Evolutionary conservation across 352 stramenopile species (phyloP), one percentile per base, ranked within the genome.

Genomic region (Thalassiosira mediterranea): DNA sequence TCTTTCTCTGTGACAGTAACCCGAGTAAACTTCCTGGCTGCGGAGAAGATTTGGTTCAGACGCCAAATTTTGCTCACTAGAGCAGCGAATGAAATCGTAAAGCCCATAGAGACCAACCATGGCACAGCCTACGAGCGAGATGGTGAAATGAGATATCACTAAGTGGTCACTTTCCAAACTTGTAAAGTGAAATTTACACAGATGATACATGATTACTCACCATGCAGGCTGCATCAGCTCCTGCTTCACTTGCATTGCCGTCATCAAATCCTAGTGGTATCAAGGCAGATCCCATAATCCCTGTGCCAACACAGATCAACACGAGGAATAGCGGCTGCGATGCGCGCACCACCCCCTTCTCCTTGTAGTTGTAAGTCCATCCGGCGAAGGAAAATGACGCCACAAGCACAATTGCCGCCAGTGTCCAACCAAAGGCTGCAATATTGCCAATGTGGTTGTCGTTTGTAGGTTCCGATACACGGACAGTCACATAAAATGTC

Each of bases 51-150:
- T n/a, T 23, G 34, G 38, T 85, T 81, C 19, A 85, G 34, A 17
- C 76, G 25, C 71, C 66, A 82, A 31, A 56, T 72, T 29, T 85
- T 85, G 4, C n/a, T 48, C 21, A 82, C 74, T 17, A 85, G 42
- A 3, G 71, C 71, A 0, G 52, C 58, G 51, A 76, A 85, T 23
- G 29, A 48, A 1, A 73, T 52, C 3, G 52, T 63, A 38, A 78
- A 81, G 13, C 76, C 76, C 13, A 70, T 65, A 25, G 26, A 58
- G 1, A 53, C 13, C 11, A 85, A 46, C 78, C 78, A 87, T 13
- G 78, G 68, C 23, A 61, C 31, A 21, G 58, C 19, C 67, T 42
- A n/a, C n/a, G n/a, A n/a, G n/a, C n/a, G n/a, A n/a, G n/a, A n/a
- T n/a, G n/a, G n/a, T n/a, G n/a, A n/a, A n/a, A n/a, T n/a, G n/a